These are phyloP conservation scores for Logfia minima DNA, from an alignment of 129 eudicot genomes.

Conservation along the genomic window DNA sequence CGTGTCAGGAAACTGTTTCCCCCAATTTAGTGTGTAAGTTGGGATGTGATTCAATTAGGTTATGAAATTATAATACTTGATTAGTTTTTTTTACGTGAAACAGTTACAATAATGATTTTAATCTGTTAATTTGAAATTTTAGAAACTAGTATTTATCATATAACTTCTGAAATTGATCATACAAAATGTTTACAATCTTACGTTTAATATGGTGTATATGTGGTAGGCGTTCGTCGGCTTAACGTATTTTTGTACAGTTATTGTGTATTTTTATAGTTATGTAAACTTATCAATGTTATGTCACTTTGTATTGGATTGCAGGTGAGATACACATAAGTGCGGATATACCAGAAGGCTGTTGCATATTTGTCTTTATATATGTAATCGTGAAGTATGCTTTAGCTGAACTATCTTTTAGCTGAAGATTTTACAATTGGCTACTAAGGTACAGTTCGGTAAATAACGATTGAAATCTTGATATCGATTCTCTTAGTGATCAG, in stretches of 20 bases:
- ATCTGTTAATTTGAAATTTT: not conserved
- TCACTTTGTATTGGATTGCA: slow-evolving; percentile 16
- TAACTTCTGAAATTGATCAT: slow-evolving; percentile 13
- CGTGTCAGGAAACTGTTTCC: not conserved
- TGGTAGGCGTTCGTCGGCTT: too few relatives aligned
- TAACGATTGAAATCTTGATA: not conserved
- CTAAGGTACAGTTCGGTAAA: not conserved
- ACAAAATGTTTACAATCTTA: not conserved
- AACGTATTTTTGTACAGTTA: not conserved
- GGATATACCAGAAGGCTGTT: slow-evolving; percentile 25
- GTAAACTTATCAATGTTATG: not conserved
- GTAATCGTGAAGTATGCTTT: slow-evolving; percentile 23
- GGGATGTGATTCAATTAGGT: not conserved
- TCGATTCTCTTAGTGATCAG: slow-evolving; percentile 4
- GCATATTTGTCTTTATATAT: slow-evolving; percentile 15
- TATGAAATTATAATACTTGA: too few relatives aligned
- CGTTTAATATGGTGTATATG: not conserved
- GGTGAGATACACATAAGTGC: slow-evolving; percentile 16
- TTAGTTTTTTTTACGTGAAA: not conserved
- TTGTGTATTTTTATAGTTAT: not conserved
- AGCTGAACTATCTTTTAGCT: slow-evolving; percentile 3
- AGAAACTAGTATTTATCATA: not conserved
- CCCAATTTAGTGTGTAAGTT: not conserved
- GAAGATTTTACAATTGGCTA: not conserved
- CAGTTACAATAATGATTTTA: not conserved